These are phyloP conservation scores for Podospora anserina DNA, from an alignment of 495 filamentous ascomycete species.

Conservation along the genomic window DNA sequence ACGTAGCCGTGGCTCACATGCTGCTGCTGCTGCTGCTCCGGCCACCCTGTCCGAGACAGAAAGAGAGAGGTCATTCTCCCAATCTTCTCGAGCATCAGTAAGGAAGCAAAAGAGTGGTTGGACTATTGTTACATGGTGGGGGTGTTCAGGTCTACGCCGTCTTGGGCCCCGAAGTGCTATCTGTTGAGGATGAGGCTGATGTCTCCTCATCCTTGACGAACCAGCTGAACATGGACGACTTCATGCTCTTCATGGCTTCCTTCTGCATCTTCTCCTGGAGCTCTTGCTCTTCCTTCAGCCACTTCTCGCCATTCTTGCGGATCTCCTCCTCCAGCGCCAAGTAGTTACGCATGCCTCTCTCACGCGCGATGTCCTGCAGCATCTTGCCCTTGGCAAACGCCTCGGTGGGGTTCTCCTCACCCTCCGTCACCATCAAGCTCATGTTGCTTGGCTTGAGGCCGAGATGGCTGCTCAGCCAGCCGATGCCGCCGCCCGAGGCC, in stretches of 20 bases:
- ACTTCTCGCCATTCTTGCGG: slow-evolving; percentile 85
- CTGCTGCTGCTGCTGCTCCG: too few relatives aligned
- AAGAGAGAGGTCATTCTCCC: background rate
- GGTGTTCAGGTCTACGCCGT: slow-evolving; percentile 11
- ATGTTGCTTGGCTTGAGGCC: slow-evolving; percentile 65
- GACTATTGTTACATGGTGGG: background rate
- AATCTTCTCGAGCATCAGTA: background rate
- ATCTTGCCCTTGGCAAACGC: slow-evolving; percentile 88
- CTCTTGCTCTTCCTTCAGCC: slow-evolving; percentile 86
- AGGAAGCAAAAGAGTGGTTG: background rate
- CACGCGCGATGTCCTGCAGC: slow-evolving; percentile 86
- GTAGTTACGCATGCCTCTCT: slow-evolving; percentile 86
- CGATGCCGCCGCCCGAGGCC: slow-evolving; percentile 52
- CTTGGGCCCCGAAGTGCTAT: slow-evolving; percentile 6
- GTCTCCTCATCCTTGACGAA: slow-evolving; percentile 32
- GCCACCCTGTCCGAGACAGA: background rate
- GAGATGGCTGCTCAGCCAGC: slow-evolving; percentile 63
- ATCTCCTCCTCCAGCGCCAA: slow-evolving; percentile 85
- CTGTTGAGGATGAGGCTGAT: background rate
- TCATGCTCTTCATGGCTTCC: slow-evolving; percentile 83
- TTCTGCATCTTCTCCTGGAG: slow-evolving; percentile 81
- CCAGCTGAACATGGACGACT: slow-evolving; percentile 49
- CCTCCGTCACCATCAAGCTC: slow-evolving; percentile 54
- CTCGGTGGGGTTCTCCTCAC: slow-evolving; percentile 66
- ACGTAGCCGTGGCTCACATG: background rate